phyloP scores from a whole-genome alignment of 2,329 filamentous ascomycete genomes.

The Hymenoscyphus salicellus region DNA sequence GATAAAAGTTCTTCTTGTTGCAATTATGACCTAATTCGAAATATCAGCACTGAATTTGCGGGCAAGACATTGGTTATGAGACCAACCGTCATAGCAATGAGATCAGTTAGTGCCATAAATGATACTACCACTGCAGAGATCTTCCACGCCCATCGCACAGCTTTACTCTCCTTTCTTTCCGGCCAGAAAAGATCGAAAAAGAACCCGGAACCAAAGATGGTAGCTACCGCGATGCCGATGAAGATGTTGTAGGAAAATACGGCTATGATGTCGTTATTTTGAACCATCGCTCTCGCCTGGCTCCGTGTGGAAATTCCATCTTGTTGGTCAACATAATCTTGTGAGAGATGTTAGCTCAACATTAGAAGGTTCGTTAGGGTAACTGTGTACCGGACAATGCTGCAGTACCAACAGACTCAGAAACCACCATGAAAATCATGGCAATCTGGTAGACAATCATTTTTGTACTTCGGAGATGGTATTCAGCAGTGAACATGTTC shows the following conservation, averaged over 20 bases:
- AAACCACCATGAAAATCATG: constrained; percentile 56
- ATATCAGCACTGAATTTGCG: background rate
- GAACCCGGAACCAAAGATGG: constrained; percentile 57
- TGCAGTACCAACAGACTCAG: constrained; percentile 55
- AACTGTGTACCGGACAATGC: constrained; percentile 47
- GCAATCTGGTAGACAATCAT: constrained; percentile 59
- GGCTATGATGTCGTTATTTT: constrained; percentile 56
- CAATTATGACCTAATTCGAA: constrained; percentile 42
- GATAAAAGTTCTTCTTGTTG: constrained; percentile 45
- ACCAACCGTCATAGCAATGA: constrained; percentile 46
- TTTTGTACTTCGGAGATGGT: constrained; percentile 54
- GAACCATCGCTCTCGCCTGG: constrained; percentile 40
- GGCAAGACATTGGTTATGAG: background rate
- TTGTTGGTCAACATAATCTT: constrained; percentile 55
- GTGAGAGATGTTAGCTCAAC: background rate
- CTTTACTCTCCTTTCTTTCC: constrained; percentile 47
- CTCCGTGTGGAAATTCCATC: constrained; percentile 42
- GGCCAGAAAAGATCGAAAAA: constrained; percentile 63
- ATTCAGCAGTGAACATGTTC: constrained; percentile 57
- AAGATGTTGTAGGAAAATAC: constrained; percentile 58
- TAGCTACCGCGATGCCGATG: constrained; percentile 54
- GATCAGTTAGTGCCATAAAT: constrained; percentile 46
- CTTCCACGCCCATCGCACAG: constrained; percentile 54
- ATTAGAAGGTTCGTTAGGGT: background rate
- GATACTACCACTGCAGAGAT: constrained; percentile 48